These are phyloP conservation scores for Canavalia gladiata DNA, from an alignment of 306 rosid genomes.

Conservation along the genomic window DNA sequence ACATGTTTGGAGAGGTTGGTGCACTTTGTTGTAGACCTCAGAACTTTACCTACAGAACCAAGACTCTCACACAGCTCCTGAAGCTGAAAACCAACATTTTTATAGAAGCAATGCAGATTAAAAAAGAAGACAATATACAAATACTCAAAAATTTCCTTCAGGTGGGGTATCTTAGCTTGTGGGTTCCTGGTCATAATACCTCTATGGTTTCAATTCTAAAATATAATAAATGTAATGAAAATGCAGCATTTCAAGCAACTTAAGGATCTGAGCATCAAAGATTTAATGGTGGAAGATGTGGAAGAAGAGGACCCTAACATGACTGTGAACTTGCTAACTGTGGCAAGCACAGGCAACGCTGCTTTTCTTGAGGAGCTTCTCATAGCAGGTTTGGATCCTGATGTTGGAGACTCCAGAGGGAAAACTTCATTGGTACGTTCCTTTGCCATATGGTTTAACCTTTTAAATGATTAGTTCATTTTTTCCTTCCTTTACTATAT, in stretches of 20 bases:
- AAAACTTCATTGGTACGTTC: slow-evolving; percentile 77
- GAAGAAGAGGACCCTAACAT: slow-evolving; percentile 69
- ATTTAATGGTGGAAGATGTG: slow-evolving; percentile 53
- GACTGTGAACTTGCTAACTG: slow-evolving; percentile 64
- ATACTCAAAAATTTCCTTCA: slow-evolving; percentile 78
- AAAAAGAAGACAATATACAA: slow-evolving; percentile 60
- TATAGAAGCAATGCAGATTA: slow-evolving; percentile 68
- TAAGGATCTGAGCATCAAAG: slow-evolving; percentile 59
- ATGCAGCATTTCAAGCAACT: slow-evolving; percentile 78
- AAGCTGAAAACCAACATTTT: slow-evolving; percentile 74
- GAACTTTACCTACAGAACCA: slow-evolving; percentile 76
- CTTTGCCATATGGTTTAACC: background rate
- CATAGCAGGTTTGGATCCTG: slow-evolving; percentile 79
- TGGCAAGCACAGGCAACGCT: slow-evolving; percentile 72
- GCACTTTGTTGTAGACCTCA: slow-evolving; percentile 82
- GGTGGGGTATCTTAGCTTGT: slow-evolving; percentile 53
- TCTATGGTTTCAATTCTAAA: background rate
- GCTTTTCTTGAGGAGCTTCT: slow-evolving; percentile 86
- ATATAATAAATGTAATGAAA: slow-evolving; percentile 18
- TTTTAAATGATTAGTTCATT: slow-evolving; percentile 7
- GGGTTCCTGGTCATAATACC: slow-evolving; percentile 17
- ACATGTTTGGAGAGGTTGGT: slow-evolving; percentile 87
- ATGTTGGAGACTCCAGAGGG: slow-evolving; percentile 75
- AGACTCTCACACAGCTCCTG: slow-evolving; percentile 85
- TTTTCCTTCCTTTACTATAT: background rate